A percentile compares a stretch with the other conserved stretches of the same genome.
Evolutionary conservation across 2,329 filamentous ascomycete genomes (phyloP).

Genomic region (Tolypocladium album): DNA sequence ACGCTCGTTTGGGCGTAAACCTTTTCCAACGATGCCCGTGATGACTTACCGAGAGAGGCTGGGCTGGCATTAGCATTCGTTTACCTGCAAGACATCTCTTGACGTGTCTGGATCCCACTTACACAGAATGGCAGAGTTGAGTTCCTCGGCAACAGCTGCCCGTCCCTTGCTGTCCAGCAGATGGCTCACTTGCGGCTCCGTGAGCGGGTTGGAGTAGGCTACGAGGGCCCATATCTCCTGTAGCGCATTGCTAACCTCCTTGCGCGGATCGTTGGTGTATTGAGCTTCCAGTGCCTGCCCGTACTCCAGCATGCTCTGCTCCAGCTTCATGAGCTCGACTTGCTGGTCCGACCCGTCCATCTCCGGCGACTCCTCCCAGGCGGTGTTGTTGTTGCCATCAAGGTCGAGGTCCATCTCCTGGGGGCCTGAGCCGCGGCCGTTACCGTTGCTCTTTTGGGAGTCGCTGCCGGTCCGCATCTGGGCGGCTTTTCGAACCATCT

Average conservation of each 20-base stretch:
- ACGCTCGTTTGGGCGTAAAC: constrained; percentile 80
- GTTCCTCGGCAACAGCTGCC: constrained; percentile 74
- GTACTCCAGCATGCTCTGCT: constrained; percentile 64
- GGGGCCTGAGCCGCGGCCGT: constrained; percentile 25
- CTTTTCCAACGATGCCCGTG: constrained; percentile 73
- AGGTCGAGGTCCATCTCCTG: constrained; percentile 47
- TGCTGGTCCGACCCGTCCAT: constrained; percentile 33
- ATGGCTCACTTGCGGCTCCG: constrained; percentile 63
- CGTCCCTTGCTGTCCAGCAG: constrained; percentile 68
- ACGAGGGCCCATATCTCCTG: constrained; percentile 81
- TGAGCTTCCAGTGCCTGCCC: constrained; percentile 69
- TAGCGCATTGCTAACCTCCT: constrained; percentile 62
- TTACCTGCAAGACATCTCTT: too few species aligned
- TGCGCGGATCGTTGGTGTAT: constrained; percentile 60
- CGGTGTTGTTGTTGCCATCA: constrained; percentile 29
- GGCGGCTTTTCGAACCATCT: constrained; percentile 74
- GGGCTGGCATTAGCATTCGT: constrained; percentile 7
- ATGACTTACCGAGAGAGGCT: constrained; percentile 88
- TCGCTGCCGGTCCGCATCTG: constrained; percentile 46
- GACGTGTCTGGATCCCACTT: constrained; percentile 23
- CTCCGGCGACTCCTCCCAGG: constrained; percentile 39
- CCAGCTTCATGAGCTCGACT: constrained; percentile 33
- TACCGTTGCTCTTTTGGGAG: constrained; percentile 30
- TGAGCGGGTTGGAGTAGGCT: constrained; percentile 73
- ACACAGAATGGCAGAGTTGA: constrained; percentile 91